Base-by-base conservation (phyloP, 2,329 filamentous ascomycete species). In the Huntiella decipiens region DNA sequence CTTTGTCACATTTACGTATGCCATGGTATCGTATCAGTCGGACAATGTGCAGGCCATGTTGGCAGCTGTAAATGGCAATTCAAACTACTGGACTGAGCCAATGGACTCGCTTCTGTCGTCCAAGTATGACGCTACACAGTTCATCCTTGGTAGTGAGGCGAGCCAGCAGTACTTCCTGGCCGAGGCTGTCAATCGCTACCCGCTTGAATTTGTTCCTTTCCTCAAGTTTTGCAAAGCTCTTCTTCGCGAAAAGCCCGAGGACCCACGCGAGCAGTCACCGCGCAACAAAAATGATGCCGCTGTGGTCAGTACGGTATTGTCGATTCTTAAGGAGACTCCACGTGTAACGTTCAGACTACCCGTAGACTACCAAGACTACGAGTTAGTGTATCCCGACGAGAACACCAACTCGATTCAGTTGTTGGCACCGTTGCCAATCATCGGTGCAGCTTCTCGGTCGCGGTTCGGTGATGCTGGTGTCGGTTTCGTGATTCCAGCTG, bases 291-390 rank as follows among this genome's bases (percentile, higher is more conserved):
- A 47, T 19, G 45, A 50, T 10, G 31, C 32, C 5, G 38, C 38
- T 6, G 39, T 42, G 10, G 37, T 40, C 2, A 47, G 40, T 2
- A 55, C 68, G 37, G 67, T 86, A 7, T 61, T 80, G 34, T 64
- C 70, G n/a, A 66, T 79, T 46, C 66, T 95, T 10, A 73, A 78
- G 48, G 70, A 68, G 48, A 79, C 86, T 45, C 71, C 75, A 1
- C 79, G 74, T 5, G 74, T 95, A 46, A 94, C 88, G 22, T 79
- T 92, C 53, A 66, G 71, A 10, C 68, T 94, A n/a, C 79, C 83
- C 0, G 62, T 70, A 0, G 62, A 71, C 31, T 94, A 93, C 57
- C 70, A 71, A 37, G 74, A 73, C 33, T 95, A 92, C 54, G 73
- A 79, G 50, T 74, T 87, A 10, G 77, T 81, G 35, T 77, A 82